Conservation (phyloP, 306 rosid genomes). For the Cyclanthera cordifolia region DNA sequence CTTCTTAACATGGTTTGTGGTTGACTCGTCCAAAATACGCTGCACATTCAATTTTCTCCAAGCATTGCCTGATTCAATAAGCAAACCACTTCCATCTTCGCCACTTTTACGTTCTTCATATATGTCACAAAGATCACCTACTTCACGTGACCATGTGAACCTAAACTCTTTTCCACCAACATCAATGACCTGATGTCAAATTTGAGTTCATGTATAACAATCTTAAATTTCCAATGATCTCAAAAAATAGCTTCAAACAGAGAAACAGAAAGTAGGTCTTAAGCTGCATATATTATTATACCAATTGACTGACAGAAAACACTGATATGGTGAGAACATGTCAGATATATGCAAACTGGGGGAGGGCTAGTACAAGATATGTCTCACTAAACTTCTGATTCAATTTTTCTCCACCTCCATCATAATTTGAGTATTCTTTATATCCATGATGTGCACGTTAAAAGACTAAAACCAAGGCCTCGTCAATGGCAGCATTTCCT, state of each 20-base stretch:
- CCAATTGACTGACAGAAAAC: not conserved
- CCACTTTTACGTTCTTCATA: constrained; percentile 73
- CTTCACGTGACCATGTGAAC: constrained; percentile 75
- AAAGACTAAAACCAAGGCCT: constrained; percentile 1
- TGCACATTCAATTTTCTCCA: constrained; percentile 94
- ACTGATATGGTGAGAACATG: not conserved
- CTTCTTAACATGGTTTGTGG: constrained; percentile 64
- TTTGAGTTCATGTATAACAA: not conserved
- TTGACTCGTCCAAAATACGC: constrained; percentile 79
- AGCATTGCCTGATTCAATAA: constrained; percentile 81
- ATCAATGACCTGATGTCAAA: constrained; percentile 60
- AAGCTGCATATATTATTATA: not conserved
- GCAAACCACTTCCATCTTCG: constrained; percentile 68
- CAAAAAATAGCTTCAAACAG: constrained; percentile 5
- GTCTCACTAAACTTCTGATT: not conserved
- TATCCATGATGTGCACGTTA: not conserved
- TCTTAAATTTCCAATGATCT: not conserved
- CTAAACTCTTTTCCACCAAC: constrained; percentile 85
- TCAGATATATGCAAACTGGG: not conserved
- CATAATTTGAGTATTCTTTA: not conserved
- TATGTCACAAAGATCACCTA: constrained; percentile 74
- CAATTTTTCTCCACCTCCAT: not conserved
- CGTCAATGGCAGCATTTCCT: not conserved
- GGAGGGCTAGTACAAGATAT: not conserved
- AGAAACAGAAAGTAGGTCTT: not conserved